A percentile compares a stretch with the other conserved stretches of the same genome.
Conservation (phyloP, 768 basidiomycete species). For the Mrakia frigida region DNA sequence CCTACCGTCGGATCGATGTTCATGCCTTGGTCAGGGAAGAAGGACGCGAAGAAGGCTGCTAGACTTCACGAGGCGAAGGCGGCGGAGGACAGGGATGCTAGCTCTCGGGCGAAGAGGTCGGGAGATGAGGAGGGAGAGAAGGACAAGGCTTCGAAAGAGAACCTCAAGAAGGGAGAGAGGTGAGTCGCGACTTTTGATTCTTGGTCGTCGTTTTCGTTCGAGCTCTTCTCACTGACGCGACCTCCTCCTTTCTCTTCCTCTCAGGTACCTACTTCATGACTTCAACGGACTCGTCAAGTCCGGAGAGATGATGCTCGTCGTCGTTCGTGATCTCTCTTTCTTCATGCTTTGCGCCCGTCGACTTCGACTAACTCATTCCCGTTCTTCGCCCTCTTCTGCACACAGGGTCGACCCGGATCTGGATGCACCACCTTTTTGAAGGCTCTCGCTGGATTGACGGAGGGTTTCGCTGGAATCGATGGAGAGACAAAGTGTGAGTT, state of each 20-base stretch:
- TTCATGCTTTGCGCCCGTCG: neutral
- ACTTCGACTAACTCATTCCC: neutral
- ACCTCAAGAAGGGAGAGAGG: constrained; percentile 34
- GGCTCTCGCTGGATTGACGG: constrained; percentile 9
- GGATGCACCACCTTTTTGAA: constrained; percentile 18
- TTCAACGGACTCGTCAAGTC: constrained; percentile 16
- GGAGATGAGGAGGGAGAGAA: constrained; percentile 30
- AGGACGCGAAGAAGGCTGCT: constrained; percentile 38
- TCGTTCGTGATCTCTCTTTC: neutral
- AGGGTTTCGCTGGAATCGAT: constrained; percentile 18
- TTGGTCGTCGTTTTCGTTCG: neutral
- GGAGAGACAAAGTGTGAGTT: constrained; percentile 9
- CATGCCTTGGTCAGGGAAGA: constrained; percentile 35
- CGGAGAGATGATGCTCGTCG: constrained; percentile 27
- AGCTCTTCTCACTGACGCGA: too few relatives aligned
- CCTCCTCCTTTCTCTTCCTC: neutral
- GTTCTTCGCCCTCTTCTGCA: neutral
- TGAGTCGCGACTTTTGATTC: constrained; percentile 19
- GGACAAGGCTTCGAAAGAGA: constrained; percentile 31
- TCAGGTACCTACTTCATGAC: constrained; percentile 19
- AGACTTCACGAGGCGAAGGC: constrained; percentile 35
- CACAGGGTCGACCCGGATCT: constrained; percentile 10
- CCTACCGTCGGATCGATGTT: constrained; percentile 40
- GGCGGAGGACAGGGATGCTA: constrained; percentile 30
- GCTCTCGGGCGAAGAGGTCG: constrained; percentile 32